These are phyloP conservation scores for Venturia carpophila DNA, from an alignment of 2,329 filamentous ascomycete species.

Conservation along the genomic window DNA sequence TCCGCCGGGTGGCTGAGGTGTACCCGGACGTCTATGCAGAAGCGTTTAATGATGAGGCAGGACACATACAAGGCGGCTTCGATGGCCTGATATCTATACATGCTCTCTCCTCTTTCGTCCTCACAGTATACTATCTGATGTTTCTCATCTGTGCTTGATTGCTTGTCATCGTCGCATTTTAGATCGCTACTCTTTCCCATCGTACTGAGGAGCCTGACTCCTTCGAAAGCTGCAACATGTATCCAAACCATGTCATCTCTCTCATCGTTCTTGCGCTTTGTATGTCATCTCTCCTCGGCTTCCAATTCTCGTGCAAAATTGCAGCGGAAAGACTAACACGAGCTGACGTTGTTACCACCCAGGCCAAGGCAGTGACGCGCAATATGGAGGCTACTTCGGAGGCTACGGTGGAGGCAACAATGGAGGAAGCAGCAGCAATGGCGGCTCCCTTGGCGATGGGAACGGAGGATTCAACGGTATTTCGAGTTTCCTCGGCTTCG, in stretches of 20 bases:
- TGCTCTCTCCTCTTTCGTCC: background rate
- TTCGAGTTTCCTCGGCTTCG: conserved; percentile 5
- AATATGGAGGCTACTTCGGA: conserved; percentile 12
- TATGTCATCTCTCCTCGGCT: background rate
- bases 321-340: background rate
- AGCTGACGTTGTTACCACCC: background rate
- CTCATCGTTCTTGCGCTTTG: conserved; percentile 1
- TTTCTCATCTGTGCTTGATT: background rate
- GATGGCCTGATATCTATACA: background rate
- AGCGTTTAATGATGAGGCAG: conserved; percentile 7
- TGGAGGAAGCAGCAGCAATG: background rate
- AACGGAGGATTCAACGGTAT: conserved; percentile 5
- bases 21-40: background rate
- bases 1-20: background rate
- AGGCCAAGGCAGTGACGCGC: conserved; percentile 1
- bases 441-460: background rate
- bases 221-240: background rate
- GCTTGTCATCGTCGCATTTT: background rate
- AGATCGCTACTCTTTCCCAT: background rate
- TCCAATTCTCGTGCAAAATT: background rate
- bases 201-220: background rate
- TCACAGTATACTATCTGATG: background rate
- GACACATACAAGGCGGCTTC: background rate
- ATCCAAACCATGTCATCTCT: background rate
- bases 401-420: background rate